These are phyloP conservation scores for Lobosporangium transversale DNA, from an alignment of 192 early-diverging fungal genomes.

Conservation along the genomic window DNA sequence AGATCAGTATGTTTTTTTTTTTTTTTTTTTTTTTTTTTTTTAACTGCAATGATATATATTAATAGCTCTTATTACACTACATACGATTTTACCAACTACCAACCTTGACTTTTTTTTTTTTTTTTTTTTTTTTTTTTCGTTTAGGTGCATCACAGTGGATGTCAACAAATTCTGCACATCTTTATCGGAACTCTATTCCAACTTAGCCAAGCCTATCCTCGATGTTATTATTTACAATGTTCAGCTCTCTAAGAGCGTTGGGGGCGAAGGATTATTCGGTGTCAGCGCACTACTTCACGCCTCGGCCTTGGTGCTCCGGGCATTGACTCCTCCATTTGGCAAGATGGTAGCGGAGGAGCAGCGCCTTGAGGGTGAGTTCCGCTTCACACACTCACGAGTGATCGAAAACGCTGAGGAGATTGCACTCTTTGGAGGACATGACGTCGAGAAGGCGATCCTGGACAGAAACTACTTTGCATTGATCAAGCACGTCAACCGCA, in stretches of 20 bases:
- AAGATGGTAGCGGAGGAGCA: constrained; percentile 95
- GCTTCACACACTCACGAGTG: constrained; percentile 91
- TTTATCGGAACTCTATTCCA: constrained; percentile 89
- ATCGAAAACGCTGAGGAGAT: constrained; percentile 98
- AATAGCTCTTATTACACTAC: too few species aligned
- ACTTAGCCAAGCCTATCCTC: constrained; percentile 94
- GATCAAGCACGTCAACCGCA: constrained; percentile 86
- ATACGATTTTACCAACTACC: not conserved
- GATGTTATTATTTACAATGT: constrained; percentile 94
- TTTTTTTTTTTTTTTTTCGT: not conserved
- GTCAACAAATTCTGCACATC: constrained; percentile 91
- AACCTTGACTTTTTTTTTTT: too few species aligned
- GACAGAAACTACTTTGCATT: constrained; percentile 81
- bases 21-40: too few species aligned
- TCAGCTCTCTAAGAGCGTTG: constrained; percentile 87
- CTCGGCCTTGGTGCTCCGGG: constrained; percentile 81
- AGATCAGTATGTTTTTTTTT: constrained; percentile 71
- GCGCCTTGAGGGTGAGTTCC: constrained; percentile 92
- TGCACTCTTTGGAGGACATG: constrained; percentile 88
- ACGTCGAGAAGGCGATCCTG: constrained; percentile 85
- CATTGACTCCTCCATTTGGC: constrained; percentile 94
- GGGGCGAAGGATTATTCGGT: constrained; percentile 85
- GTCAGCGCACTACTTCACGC: constrained; percentile 81
- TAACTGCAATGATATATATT: too few species aligned
- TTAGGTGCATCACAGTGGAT: constrained; percentile 83